These are phyloP conservation scores for Moesziomyces aphidis DNA, from an alignment of 1,284 basidiomycete genomes.

Conservation along the genomic window DNA sequence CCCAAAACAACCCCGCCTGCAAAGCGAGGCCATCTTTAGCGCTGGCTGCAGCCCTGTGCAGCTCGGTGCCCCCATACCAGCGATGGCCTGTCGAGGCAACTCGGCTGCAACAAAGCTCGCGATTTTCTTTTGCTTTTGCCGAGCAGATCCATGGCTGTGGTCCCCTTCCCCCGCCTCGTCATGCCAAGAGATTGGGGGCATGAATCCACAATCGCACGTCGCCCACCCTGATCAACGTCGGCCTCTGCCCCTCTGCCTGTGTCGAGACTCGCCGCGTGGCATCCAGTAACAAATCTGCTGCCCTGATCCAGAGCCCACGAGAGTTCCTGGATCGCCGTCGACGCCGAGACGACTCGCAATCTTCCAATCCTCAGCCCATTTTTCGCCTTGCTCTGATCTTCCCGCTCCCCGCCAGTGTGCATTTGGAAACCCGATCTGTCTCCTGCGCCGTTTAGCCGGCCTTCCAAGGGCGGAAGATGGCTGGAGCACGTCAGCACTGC, in stretches of 20 bases:
- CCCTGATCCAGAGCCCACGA: neutral
- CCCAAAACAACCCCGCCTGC: no score
- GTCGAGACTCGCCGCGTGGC: slow-evolving; percentile 22
- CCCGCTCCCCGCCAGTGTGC: no score
- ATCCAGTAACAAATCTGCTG: neutral
- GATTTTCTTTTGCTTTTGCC: slow-evolving; percentile 11
- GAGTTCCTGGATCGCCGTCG: neutral
- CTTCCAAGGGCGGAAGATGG: no score
- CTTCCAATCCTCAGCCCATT: neutral
- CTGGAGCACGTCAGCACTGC: no score
- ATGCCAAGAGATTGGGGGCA: slow-evolving; percentile 17
- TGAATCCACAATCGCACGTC: neutral
- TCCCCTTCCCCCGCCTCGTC: slow-evolving; percentile 3
- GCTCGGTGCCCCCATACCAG: no score
- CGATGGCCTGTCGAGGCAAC: neutral
- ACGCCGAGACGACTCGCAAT: neutral
- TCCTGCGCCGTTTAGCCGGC: no score
- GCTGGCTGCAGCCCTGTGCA: neutral
- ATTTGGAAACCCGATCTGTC: no score
- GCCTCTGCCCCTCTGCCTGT: neutral
- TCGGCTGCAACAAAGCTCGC: neutral
- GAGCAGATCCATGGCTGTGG: slow-evolving; percentile 19
- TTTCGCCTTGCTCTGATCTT: neutral
- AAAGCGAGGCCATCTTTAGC: no score
- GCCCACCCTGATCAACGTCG: slow-evolving; percentile 3